phyloP scores from a whole-genome alignment of 495 filamentous ascomycete species.

The Parachaetomium inaequale region DNA sequence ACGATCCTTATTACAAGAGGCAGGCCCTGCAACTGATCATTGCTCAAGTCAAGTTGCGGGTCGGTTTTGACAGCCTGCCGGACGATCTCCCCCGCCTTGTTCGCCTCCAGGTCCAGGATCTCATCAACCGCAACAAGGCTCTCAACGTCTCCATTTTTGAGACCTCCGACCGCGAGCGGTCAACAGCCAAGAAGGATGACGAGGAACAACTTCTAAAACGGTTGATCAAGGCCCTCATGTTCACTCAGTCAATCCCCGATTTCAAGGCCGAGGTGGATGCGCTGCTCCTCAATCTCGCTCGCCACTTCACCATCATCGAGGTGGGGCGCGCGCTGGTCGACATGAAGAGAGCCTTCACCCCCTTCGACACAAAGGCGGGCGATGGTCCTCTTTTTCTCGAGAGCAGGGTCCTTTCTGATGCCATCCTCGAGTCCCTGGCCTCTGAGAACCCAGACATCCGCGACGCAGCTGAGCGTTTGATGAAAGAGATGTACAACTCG shows the following conservation, averaged over 20 bases:
- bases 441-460: conserved; percentile 75
- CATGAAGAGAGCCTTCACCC: conserved; percentile 63
- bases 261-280: conserved; percentile 66
- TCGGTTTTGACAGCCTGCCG: conserved; percentile 81
- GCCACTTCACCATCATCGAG: conserved; percentile 90
- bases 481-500: conserved; percentile 71
- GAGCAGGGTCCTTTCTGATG: conserved; percentile 78
- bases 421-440: conserved; percentile 79
- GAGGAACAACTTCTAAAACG: conserved; percentile 80
- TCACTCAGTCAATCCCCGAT: conserved; percentile 77
- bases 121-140: conserved; percentile 65
- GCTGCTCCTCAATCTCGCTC: conserved; percentile 74
- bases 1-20: conserved; percentile 84
- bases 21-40: conserved; percentile 84
- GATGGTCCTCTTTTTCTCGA: conserved; percentile 86
- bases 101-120: conserved; percentile 82
- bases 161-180: conserved; percentile 70
- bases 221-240: conserved; percentile 81
- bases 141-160: conserved; percentile 59
- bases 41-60: conserved; percentile 80
- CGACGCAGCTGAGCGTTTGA: conserved; percentile 74
- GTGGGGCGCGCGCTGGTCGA: conserved; percentile 74
- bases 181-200: conserved; percentile 76
- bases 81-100: conserved; percentile 83
- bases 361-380: conserved; percentile 78